Evolutionary conservation across 2,329 filamentous ascomycete species (phyloP).

Genomic region (Colletotrichum abscissum): DNA sequence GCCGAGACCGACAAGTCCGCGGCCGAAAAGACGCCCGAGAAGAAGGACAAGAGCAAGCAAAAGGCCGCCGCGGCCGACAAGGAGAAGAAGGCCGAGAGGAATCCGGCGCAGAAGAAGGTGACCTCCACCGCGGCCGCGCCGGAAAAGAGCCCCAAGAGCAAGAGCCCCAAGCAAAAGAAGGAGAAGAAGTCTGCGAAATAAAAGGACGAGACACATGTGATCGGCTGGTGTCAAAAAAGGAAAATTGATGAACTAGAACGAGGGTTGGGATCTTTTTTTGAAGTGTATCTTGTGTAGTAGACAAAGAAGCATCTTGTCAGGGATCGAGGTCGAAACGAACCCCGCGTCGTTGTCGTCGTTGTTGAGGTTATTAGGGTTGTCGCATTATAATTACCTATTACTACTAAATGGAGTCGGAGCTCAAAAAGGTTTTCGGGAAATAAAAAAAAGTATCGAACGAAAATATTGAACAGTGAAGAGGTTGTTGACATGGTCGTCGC

Average conservation of each 20-base stretch:
- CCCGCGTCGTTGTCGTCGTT: background rate
- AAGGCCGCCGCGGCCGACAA: conserved; percentile 31
- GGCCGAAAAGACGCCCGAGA: conserved; percentile 30
- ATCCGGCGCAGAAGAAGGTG: conserved; percentile 15
- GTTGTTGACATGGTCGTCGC: background rate
- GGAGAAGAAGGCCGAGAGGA: conserved; percentile 38
- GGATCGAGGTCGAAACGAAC: conserved; percentile 7
- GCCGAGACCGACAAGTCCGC: conserved; percentile 29
- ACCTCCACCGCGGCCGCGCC: background rate
- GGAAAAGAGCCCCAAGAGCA: conserved; percentile 34
- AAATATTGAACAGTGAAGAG: background rate
- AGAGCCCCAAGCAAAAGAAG: conserved; percentile 35
- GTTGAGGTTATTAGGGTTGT: conserved; percentile 5
- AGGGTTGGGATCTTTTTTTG: background rate
- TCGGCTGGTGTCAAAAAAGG: background rate
- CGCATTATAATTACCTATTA: conserved; percentile 35
- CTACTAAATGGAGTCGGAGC: conserved; percentile 30
- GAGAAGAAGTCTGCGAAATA: conserved; percentile 34
- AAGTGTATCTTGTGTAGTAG: conserved; percentile 22
- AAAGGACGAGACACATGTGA: background rate
- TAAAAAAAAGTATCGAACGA: conserved; percentile 2
- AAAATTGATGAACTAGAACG: background rate
- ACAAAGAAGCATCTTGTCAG: conserved; percentile 17
- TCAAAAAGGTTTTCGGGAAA: conserved; percentile 18
- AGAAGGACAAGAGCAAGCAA: conserved; percentile 34